phyloP scores from a whole-genome alignment of 2,329 filamentous ascomycete species.

The Spiromastix sp. region DNA sequence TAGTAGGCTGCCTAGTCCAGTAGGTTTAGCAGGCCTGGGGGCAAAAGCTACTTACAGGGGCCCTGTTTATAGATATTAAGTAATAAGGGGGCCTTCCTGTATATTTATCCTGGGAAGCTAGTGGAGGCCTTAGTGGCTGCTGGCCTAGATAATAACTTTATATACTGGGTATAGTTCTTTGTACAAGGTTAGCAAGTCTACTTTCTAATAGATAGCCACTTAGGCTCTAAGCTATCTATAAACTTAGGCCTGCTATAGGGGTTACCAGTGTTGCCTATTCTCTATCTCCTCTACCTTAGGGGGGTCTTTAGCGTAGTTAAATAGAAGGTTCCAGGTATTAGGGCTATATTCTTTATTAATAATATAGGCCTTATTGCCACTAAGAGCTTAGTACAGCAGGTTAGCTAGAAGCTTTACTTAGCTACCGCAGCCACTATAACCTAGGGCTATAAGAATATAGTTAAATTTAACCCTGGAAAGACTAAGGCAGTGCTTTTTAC shows the following conservation, averaged over 20 bases:
- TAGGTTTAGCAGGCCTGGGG: neutral
- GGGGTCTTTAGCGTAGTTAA: neutral
- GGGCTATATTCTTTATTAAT: neutral
- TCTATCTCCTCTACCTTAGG: neutral
- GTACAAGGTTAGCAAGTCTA: neutral
- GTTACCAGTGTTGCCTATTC: neutral
- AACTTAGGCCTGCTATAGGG: neutral
- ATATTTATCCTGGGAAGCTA: neutral
- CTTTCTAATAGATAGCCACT: neutral
- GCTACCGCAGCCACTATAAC: neutral
- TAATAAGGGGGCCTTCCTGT: neutral
- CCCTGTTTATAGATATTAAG: neutral
- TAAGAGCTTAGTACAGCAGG: neutral
- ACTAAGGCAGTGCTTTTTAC: neutral
- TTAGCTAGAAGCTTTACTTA: neutral
- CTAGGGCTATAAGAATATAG: neutral
- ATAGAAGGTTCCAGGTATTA: neutral
- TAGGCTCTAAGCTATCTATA: neutral
- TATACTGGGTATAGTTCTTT: neutral
- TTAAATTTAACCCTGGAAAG: neutral
- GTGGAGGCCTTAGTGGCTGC: neutral
- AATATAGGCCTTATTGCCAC: neutral
- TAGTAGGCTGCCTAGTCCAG: neutral
- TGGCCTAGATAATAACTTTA: neutral
- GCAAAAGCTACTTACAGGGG: neutral